These are phyloP conservation scores for Gynochthodes officinalis DNA, from an alignment of 257 asterid genomes.

Conservation along the genomic window DNA sequence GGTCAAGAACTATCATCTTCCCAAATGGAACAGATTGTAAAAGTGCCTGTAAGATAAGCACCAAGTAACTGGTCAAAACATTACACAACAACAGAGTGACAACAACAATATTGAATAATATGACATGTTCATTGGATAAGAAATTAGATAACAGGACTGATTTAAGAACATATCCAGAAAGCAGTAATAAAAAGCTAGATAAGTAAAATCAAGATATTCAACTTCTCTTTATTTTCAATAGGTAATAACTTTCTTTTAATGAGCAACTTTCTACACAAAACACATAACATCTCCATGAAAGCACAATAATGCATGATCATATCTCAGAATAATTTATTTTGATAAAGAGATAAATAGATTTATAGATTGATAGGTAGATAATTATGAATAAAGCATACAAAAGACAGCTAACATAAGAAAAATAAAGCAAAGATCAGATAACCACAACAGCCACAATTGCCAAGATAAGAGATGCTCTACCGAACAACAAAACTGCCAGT, in stretches of 20 bases:
- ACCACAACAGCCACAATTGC: not conserved
- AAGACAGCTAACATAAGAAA: too few relatives aligned
- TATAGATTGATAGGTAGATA: too few relatives aligned
- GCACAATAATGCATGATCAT: not conserved
- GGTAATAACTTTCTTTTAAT: not conserved
- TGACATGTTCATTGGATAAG: not conserved
- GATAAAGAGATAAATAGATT: not conserved
- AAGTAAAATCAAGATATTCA: not conserved
- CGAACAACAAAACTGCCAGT: not conserved
- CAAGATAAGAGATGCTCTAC: not conserved
- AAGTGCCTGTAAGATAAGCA: constrained; percentile 71
- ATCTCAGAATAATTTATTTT: not conserved
- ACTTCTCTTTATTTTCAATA: not conserved
- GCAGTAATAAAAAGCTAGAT: not conserved
- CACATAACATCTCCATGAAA: not conserved
- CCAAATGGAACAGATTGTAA: constrained; percentile 96
- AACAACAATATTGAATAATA: not conserved
- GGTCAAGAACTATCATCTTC: constrained; percentile 98
- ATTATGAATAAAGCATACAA: not conserved
- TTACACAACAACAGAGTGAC: not conserved
- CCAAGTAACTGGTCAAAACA: constrained; percentile 7
- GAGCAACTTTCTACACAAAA: not conserved
- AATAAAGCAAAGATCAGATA: not conserved
- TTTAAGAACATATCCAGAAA: not conserved
- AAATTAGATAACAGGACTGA: not conserved